These are phyloP conservation scores for Citeromyces hawaiiensis DNA, from an alignment of 1,139 yeast genomes.

Conservation along the genomic window DNA sequence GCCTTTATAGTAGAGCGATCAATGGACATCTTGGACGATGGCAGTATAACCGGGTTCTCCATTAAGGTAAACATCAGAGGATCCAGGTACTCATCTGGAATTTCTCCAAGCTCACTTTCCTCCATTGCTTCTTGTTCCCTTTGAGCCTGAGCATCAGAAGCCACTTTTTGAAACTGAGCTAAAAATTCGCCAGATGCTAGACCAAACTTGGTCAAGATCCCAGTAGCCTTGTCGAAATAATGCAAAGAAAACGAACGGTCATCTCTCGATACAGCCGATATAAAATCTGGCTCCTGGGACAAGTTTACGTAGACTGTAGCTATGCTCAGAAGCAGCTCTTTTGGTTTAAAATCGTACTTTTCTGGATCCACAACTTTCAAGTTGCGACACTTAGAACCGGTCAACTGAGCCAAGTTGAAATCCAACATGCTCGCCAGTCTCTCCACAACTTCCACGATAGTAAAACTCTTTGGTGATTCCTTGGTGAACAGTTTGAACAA, in stretches of 20 bases:
- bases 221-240: conserved; percentile 58
- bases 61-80: conserved; percentile 92
- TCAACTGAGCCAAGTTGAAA: conserved; percentile 79
- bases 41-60: conserved; percentile 92
- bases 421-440: conserved; percentile 92
- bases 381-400: conserved; percentile 88
- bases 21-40: conserved; percentile 70
- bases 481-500: conserved; percentile 71
- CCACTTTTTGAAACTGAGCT: conserved; percentile 37
- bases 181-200: conserved; percentile 41
- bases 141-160: conserved; percentile 46
- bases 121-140: conserved; percentile 61
- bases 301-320: conserved; percentile 69
- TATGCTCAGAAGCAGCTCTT: conserved; percentile 50
- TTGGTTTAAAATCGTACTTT: conserved; percentile 75
- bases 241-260: conserved; percentile 68
- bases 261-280: conserved; percentile 77
- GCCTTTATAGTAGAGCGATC: conserved; percentile 90
- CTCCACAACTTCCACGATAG: conserved; percentile 82
- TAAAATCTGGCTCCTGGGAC: conserved; percentile 47
- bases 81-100: conserved; percentile 94
- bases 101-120: conserved; percentile 80
- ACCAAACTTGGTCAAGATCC: conserved; percentile 43
- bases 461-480: conserved; percentile 80
- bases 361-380: conserved; percentile 79